Conservation (phyloP, 768 basidiomycete genomes). For the Lenzites betulinus region DNA sequence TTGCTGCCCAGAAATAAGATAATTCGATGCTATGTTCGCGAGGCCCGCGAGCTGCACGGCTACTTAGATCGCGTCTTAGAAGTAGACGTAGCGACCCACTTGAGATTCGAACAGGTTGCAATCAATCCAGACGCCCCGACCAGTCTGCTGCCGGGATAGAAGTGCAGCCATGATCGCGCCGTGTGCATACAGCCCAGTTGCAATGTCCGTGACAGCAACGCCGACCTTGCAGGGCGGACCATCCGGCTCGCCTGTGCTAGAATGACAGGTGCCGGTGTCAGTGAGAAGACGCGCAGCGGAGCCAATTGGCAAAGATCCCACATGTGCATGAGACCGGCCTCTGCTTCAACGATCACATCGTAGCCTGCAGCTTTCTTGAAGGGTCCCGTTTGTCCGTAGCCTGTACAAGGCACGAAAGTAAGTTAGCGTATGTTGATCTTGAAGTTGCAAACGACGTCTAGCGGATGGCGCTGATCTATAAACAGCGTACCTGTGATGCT, state of each 20-base stretch:
- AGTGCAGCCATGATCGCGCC: constrained; percentile 92
- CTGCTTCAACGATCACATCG: constrained; percentile 75
- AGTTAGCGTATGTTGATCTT: neutral
- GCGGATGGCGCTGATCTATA: constrained; percentile 24
- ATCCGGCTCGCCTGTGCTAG: constrained; percentile 84
- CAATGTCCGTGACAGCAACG: constrained; percentile 89
- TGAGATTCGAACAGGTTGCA: constrained; percentile 92
- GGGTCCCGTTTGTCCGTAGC: constrained; percentile 89
- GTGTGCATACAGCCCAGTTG: constrained; percentile 87
- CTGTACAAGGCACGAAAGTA: constrained; percentile 33
- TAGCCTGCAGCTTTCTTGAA: constrained; percentile 84
- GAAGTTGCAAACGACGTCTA: neutral
- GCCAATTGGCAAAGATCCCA: constrained; percentile 35
- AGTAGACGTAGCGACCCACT: constrained; percentile 42
- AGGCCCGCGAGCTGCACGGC: constrained; percentile 78
- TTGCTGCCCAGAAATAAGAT: constrained; percentile 83
- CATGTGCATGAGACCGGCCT: constrained; percentile 96
- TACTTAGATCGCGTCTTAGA: neutral
- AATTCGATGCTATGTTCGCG: constrained; percentile 92
- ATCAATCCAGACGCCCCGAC: constrained; percentile 89
- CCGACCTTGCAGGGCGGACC: constrained; percentile 93
- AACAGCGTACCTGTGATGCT: constrained; percentile 74
- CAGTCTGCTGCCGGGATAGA: constrained; percentile 78
- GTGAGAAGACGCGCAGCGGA: constrained; percentile 13
- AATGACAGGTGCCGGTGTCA: neutral